Base-by-base conservation (phyloP, 805 yeast genomes). In the Dipodascopsis uninucleata region DNA sequence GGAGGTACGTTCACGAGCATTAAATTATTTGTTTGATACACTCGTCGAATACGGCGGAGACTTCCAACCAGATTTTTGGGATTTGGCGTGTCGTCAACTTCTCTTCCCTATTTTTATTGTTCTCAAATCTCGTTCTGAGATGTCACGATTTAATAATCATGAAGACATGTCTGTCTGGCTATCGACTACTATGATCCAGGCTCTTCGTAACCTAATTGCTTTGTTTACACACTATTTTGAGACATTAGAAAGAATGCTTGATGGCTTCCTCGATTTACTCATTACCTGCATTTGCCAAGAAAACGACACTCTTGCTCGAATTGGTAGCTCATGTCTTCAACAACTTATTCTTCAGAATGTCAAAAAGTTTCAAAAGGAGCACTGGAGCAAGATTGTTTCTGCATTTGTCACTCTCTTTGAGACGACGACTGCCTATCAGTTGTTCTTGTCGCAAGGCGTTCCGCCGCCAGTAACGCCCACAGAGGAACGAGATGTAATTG, bases 151-250 rank as follows among this genome's bases (percentile, higher is more conserved):
- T 53, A 78, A 76, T 54, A 76, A 75, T 41, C 85, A 81, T 56
- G 98, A 90, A 63, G 94, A 85, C 50, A 65, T 87, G 56, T 85
- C 96, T 37, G 95, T 94, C 10, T 93, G 99, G 99, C 69, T 93
- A 37, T 87, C 96, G 0, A 89, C 98, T 0, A 93, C 99, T 0
- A 75, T 93, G 65, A 88, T 94, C 52, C 98, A 93, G 65, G 97
- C 97, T 0, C 71, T 94, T 61, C 79, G 94, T 63, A 85, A 85
- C 58, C 77, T 88, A 81, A 81, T 90, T 57, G 81, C 85, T 0
- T 69, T 93, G 45, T 85, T 90, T 60, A 77, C 88, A 0, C 84
- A 81, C 52, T 90, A 85, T 65, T 93, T 89, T 62, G 85, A 77
- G 32, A 75, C 81, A 2, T 75, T 93, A 59, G 81, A 81, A 56